Conservation (phyloP, 805 yeast species). For the Metschnikowia santaceciliae region DNA sequence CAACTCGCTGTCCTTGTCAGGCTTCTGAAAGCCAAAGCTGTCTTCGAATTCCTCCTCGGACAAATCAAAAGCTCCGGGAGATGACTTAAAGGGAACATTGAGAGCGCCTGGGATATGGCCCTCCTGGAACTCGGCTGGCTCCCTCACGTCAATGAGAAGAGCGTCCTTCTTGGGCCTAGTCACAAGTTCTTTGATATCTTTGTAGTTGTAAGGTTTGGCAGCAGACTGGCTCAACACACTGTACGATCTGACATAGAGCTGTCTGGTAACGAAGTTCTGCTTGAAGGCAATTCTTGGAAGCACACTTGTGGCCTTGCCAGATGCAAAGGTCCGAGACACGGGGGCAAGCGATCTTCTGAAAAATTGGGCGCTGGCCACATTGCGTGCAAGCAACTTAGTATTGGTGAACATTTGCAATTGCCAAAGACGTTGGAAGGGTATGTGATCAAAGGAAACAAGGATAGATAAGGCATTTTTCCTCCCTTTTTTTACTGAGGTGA, state of each 20-base stretch:
- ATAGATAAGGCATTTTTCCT: constrained; percentile 5
- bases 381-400: constrained; percentile 4
- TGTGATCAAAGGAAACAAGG: constrained; percentile 2
- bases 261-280: constrained; percentile 1
- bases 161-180: constrained; percentile 42
- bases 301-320: constrained; percentile 1
- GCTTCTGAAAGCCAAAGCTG: constrained; percentile 79
- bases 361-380: not conserved
- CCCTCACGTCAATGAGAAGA: constrained; percentile 84
- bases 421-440: not conserved
- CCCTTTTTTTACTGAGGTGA: constrained; percentile 4
- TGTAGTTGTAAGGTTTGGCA: constrained; percentile 51
- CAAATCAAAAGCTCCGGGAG: constrained; percentile 89
- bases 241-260: constrained; percentile 18
- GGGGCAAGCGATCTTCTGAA: constrained; percentile 1
- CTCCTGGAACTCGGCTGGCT: constrained; percentile 70
- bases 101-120: constrained; percentile 84
- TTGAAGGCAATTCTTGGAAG: constrained; percentile 5
- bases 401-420: constrained; percentile 10
- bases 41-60: constrained; percentile 75
- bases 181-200: constrained; percentile 45
- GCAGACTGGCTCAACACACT: constrained; percentile 36
- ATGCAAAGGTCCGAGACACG: not conserved
- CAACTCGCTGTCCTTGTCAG: constrained; percentile 63
- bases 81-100: constrained; percentile 83